Evolutionary conservation across 345 rosid genomes (phyloP), one percentile per base, ranked within the genome.

Genomic region (Acer campestre): DNA sequence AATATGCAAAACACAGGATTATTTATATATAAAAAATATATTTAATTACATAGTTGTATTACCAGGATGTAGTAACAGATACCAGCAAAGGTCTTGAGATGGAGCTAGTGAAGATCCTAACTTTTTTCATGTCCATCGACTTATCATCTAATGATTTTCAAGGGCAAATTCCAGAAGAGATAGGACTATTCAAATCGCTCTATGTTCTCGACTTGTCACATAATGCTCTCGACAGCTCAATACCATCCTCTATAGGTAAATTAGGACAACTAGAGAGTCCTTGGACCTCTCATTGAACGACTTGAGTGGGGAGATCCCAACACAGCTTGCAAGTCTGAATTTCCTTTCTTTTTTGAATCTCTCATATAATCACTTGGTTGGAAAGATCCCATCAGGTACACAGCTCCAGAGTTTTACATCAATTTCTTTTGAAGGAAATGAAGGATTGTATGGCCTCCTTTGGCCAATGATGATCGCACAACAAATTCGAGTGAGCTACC

Each of bases 41-140:
- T n/a, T n/a, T n/a, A n/a, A n/a, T n/a, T n/a, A n/a, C n/a, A n/a
- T n/a, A n/a, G 9, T 1, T 64, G 2, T 85, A 81, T 48, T 85
- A 83, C 78, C 84, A 76, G 67, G 90, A 86, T 61, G 61, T 77
- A 1, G 53, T 88, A 68, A 76, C 82, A 1, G 82, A 89, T 3
- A 86, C 85, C 27, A 1, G 23, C 79, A 90, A 87, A 77, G 90
- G 92, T 22, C 51, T 65, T 10, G n/a, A 78, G 22, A 1, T 87
- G 81, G 77, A 85, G 73, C 44, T 85, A 0, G 67, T 25, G 51
- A 90, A 89, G 79, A 85, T 89, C 77, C 82, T 82, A 56, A 81
- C 87, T 3, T 1, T 82, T 1, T 86, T 89, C 73, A 86, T 87
- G 0, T 80, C 84, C 27, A 76, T 87, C 11, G 88, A 85, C 46